phyloP scores from a whole-genome alignment of 768 basidiomycete species.

The Sarcomyxa edulis region DNA sequence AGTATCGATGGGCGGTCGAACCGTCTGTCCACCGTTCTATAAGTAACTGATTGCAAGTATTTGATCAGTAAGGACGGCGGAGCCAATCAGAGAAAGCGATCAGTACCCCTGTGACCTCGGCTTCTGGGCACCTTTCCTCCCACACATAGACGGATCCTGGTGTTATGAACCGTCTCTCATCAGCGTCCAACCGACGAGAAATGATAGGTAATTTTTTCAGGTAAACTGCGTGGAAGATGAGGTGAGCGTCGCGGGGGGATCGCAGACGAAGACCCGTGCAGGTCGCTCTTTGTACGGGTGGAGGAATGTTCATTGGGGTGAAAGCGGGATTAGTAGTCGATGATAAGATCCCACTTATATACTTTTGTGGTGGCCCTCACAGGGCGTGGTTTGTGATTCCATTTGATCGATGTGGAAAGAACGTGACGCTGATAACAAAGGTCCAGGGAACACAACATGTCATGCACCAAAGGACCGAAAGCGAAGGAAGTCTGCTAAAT shows the following conservation, averaged over 20 bases:
- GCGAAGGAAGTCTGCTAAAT: too few relatives aligned
- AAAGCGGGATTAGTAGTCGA: too few relatives aligned
- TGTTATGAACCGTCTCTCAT: conserved; percentile 66
- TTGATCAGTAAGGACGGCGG: conserved; percentile 4
- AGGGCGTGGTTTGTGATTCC: too few relatives aligned
- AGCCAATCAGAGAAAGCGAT: not conserved
- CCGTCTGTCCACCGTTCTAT: conserved; percentile 84
- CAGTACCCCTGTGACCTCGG: conserved; percentile 68
- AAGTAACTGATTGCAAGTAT: conserved; percentile 44
- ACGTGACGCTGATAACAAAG: too few relatives aligned
- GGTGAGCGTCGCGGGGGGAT: conserved; percentile 45
- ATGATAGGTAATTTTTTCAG: conserved; percentile 72
- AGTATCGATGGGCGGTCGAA: conserved; percentile 13
- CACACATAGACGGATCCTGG: conserved; percentile 80
- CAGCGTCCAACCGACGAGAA: conserved; percentile 67
- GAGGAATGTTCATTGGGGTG: too few relatives aligned
- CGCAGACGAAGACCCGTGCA: conserved; percentile 46
- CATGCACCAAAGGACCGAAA: too few relatives aligned
- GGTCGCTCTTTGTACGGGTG: conserved; percentile 49
- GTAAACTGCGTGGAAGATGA: conserved; percentile 73
- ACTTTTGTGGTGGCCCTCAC: too few relatives aligned
- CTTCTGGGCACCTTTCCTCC: conserved; percentile 74
- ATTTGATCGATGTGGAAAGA: too few relatives aligned
- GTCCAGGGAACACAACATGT: too few relatives aligned
- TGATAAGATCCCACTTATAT: too few relatives aligned